phyloP scores from a whole-genome alignment of 164 flowering plant species.

The Dillenia turbinata region DNA sequence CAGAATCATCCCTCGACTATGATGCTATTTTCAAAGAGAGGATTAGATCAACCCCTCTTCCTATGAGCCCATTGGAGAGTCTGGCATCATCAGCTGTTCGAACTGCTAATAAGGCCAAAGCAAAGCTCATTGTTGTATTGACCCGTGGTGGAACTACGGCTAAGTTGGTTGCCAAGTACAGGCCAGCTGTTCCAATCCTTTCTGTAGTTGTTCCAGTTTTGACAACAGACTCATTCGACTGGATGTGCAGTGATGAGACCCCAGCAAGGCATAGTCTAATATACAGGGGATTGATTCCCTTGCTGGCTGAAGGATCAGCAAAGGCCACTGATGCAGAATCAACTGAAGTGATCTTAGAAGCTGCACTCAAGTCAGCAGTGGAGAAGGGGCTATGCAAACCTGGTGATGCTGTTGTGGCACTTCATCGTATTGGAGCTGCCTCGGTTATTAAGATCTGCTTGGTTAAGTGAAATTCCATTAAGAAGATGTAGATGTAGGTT shows the following conservation, averaged over 20 bases:
- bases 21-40: conserved; percentile 68
- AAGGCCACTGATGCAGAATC: conserved; percentile 86
- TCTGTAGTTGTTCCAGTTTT: conserved; percentile 80
- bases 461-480: conserved; percentile 25
- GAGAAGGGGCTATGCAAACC: conserved; percentile 43
- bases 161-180: conserved; percentile 80
- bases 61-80: conserved; percentile 87
- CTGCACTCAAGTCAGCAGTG: conserved; percentile 64
- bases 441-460: conserved; percentile 47
- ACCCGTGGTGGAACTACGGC: conserved; percentile 86
- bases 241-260: conserved; percentile 76
- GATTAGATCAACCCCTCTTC: conserved; percentile 70
- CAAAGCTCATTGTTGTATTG: conserved; percentile 67
- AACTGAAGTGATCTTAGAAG: conserved; percentile 74
- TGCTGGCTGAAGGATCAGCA: conserved; percentile 78
- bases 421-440: conserved; percentile 47
- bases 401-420: conserved; percentile 46
- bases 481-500: too few species aligned
- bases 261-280: conserved; percentile 82
- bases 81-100: conserved; percentile 88
- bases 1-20: conserved; percentile 81
- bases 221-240: conserved; percentile 74
- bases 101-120: conserved; percentile 71
- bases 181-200: conserved; percentile 80
- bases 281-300: conserved; percentile 71